Evolutionary conservation across 1,284 basidiomycete species (phyloP).

Genomic region (Heterobasidion irregulare): DNA sequence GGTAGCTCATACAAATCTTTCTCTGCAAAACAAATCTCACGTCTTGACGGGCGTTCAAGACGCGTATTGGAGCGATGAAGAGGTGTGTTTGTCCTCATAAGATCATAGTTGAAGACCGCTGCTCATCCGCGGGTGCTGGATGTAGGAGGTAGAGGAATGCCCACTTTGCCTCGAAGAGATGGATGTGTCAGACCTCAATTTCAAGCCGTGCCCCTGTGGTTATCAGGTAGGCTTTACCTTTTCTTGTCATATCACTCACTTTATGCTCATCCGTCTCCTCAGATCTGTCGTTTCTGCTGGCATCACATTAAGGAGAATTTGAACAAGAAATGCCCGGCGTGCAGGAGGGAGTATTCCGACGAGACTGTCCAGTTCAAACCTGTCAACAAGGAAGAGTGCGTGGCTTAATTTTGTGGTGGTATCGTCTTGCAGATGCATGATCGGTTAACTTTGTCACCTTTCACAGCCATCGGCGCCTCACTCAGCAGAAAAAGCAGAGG

Average conservation of each 20-base stretch:
- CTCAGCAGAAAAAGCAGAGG: constrained; percentile 92
- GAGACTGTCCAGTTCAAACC: constrained; percentile 94
- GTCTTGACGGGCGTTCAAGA: constrained; percentile 88
- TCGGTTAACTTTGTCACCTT: neutral
- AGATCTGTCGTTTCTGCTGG: constrained; percentile 99
- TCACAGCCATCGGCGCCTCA: constrained; percentile 85
- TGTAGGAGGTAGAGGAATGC: constrained; percentile 94
- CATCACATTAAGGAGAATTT: constrained; percentile 97
- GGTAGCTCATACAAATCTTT: constrained; percentile 57
- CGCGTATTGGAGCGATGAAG: constrained; percentile 98
- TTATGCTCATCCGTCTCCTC: neutral
- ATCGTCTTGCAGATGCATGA: neutral
- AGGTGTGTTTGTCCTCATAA: constrained; percentile 24
- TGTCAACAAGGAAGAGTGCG: constrained; percentile 92
- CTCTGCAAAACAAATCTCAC: constrained; percentile 74
- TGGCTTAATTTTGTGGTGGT: constrained; percentile 14
- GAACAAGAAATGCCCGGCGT: constrained; percentile 96
- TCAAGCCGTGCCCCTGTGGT: constrained; percentile 98
- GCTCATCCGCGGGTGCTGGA: neutral
- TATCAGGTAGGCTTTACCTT: constrained; percentile 68
- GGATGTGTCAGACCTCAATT: constrained; percentile 98
- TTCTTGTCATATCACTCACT: neutral
- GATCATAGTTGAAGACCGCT: neutral
- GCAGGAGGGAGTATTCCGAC: constrained; percentile 89
- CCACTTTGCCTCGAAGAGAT: constrained; percentile 98